Evolutionary conservation across 2,329 filamentous ascomycete species (phyloP), one percentile per base, ranked within the genome.

Genomic region (Pestalotiopsis sp.): DNA sequence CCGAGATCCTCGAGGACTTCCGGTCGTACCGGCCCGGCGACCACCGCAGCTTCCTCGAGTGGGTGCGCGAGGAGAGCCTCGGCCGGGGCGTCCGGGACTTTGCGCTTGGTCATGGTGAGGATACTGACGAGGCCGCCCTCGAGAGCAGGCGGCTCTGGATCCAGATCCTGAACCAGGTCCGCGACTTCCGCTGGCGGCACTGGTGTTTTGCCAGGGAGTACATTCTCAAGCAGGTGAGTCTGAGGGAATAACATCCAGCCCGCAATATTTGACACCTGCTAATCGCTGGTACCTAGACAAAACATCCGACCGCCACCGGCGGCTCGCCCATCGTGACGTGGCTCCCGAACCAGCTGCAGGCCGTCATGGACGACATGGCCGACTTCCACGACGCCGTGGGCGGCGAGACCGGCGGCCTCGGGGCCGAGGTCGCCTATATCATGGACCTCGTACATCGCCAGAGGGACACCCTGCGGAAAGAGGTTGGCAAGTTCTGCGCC

Each of bases 151-250:
- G 86, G 64, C 82, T 91, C 3, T 93, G 91, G 82, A 83, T 93
- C 3, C 82, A 87, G 70, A 84, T 90, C 31, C 84, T 95, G 62
- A 86, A 95, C 77, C 90, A 94, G 79, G 91, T 95, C 9, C 88
- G 93, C 68, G 92, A 93, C 77, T 95, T 95, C 83, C 84, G 93
- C 69, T 95, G 92, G 91, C 85, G 93, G 6, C 93, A 95, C 80
- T 95, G 93, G 93, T 93, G 92, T 78, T 95, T 95, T 77, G 93
- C 92, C 2, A 86, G 92, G 69, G 92, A 95, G 83, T 95, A 95
- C 77, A 95, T 95, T 74, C 86, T 95, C 71, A 93, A 94, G 84
- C 88, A 89, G 59, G 59, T 62, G 2, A 41, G 59, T 61, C 6
- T 52, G 6, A 9, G 5, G 9, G 4, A 27, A 14, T 41, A 3